Base-by-base conservation (phyloP, 208 protist genomes). In the Leishmania aethiopica region DNA sequence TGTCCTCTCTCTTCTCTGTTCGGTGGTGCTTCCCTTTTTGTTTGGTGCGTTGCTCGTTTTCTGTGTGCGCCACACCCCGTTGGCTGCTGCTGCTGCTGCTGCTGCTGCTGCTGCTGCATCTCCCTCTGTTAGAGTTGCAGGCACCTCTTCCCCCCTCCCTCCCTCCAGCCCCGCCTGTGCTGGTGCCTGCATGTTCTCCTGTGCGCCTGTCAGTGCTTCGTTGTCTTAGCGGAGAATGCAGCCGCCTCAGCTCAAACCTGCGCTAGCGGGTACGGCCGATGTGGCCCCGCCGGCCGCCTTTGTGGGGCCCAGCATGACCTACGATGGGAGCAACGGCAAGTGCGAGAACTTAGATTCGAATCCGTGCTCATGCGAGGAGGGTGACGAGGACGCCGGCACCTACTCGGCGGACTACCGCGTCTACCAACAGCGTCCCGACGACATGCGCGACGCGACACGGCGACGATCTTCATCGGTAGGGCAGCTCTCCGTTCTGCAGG, bases 171-270 rank as follows among this genome's bases (percentile, higher is more conserved):
- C 35, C 45, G 17, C 42, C n/a, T 47, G 37, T 6, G 40, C 28
- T n/a, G 45, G 28, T 1, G 49, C 32, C 7, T 53, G 70, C 13
- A 74, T 74, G 70, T 3, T 51, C 67, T 74, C 47, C 42, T 32
- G 67, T n/a, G 40, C 22, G 40, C 40, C 37, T 72, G 67, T 28
- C 19, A 10, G 40, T 37, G 70, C 51, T 74, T 45, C 70, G 25
- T 19, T 35, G 37, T 74, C 47, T 74, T 53, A n/a, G 37, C 42
- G 8, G 25, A 47, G 70, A 37, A 74, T 74, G 70, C 70, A 47
- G 45, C 70, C n/a, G 17, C 70, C 70, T 74, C 70, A 53, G 11
- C 70, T 74, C 42, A 74, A 55, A 17, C 70, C 70, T 25, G 70
- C 45, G 45, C 70, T 74, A 1, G 70, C 28, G 40, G 70, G 70